Evolutionary conservation across 2,329 filamentous ascomycete genomes (phyloP), one percentile per base, ranked within the genome.

Genomic region (Sporothrix euskadiensis): DNA sequence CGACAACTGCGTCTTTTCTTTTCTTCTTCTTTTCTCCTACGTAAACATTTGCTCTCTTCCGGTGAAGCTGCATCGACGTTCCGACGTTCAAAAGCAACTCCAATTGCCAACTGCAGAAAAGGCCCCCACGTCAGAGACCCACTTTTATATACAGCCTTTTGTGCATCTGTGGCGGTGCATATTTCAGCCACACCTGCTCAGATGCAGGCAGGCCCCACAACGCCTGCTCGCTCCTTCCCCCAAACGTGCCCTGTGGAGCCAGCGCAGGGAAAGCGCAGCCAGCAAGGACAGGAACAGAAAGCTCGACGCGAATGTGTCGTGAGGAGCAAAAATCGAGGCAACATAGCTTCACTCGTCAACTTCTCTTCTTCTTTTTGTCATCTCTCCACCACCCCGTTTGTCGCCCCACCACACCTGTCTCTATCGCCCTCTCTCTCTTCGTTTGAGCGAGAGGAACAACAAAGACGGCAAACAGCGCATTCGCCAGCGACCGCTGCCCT

Each of bases 291-390:
- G 52, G 61, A 69, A 68, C 57, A 30, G 65, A 69, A 69, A 73
- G 68, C 72, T 71, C 52, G 72, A 73, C 69, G 72, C 72, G 68
- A 54, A 59, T 30, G 68, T 66, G 68, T 73, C 49, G 72, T 73
- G 69, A 71, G 54, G 56, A 47, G 19, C 49, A 71, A 71, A 73
- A 69, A 69, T 54, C 30, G 66, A 49, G 65, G 47, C 44, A 65
- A 71, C 71, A 71, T 70, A 73, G 72, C 72, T 71, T 73, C 72
- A 71, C 68, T 3, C 5, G 39, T 65, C 52, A 16, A 39, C 39
- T n/a, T 35, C 69, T 71, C 61, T 19, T 61, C 52, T 44, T 57
- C 35, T 30, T n/a, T 12, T 47, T 14, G 7, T 59, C 69, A 47
- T 57, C 68, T 5, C 69, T 39, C 41, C 65, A 26, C 41, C 65